Evolutionary conservation across 2,329 filamentous ascomycete genomes (phyloP).

Genomic region (Tolypocladium paradoxum): DNA sequence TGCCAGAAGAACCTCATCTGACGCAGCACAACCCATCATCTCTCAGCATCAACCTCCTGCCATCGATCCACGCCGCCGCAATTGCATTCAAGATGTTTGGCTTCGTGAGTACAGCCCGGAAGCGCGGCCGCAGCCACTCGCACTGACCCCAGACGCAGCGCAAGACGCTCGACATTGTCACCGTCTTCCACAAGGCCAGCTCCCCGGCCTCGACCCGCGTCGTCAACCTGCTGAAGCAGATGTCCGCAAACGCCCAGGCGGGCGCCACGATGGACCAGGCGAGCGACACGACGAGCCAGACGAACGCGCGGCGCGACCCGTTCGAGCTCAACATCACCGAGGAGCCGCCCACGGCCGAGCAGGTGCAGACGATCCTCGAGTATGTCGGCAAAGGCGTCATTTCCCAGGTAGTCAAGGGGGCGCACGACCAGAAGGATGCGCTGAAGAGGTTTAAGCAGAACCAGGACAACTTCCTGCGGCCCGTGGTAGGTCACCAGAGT

Average conservation of each 20-base stretch:
- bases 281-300: constrained; percentile 52
- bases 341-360: constrained; percentile 66
- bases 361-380: constrained; percentile 73
- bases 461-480: constrained; percentile 57
- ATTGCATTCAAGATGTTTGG: constrained; percentile 10
- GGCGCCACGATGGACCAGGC: constrained; percentile 66
- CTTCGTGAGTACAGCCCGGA: constrained; percentile 8
- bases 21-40: background rate
- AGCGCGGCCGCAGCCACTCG: background rate
- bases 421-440: constrained; percentile 64
- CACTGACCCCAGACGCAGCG: constrained; percentile 34
- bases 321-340: constrained; percentile 86
- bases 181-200: constrained; percentile 84
- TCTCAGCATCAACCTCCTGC: background rate
- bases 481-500: constrained; percentile 50
- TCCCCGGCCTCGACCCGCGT: constrained; percentile 63
- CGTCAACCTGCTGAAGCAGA: constrained; percentile 69
- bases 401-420: constrained; percentile 57
- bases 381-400: constrained; percentile 61
- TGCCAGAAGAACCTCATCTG: background rate
- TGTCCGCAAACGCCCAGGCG: constrained; percentile 56
- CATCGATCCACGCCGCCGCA: background rate
- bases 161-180: constrained; percentile 82
- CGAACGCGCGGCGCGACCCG: constrained; percentile 42
- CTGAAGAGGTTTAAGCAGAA: constrained; percentile 66